Evolutionary conservation across 768 basidiomycete species (phyloP).

Genomic region (Lyophyllum semitale): DNA sequence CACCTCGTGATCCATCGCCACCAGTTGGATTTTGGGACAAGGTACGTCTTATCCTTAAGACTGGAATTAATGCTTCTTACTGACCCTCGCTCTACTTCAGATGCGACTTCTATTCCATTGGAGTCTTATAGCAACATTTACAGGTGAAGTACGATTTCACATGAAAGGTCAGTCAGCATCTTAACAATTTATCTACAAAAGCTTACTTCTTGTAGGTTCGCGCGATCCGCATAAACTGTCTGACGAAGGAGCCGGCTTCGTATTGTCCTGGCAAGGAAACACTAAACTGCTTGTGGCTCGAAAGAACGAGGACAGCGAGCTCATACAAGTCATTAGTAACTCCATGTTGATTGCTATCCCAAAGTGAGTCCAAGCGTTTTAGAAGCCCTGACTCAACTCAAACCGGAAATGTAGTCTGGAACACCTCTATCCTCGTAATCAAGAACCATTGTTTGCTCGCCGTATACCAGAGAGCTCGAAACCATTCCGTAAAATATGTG

Average conservation of each 20-base stretch:
- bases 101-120: conserved; percentile 84
- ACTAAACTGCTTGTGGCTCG: conserved; percentile 71
- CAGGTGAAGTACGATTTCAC: conserved; percentile 72
- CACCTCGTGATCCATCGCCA: conserved; percentile 80
- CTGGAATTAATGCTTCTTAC: neutral
- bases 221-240: conserved; percentile 76
- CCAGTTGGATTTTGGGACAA: conserved; percentile 96
- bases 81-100: conserved; percentile 32
- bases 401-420: conserved; percentile 17
- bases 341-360: conserved; percentile 84
- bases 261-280: conserved; percentile 79
- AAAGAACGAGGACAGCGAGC: conserved; percentile 70
- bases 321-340: conserved; percentile 82
- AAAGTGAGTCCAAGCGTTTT: conserved; percentile 52
- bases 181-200: neutral
- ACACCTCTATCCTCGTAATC: conserved; percentile 20
- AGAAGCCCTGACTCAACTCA: neutral
- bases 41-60: conserved; percentile 35
- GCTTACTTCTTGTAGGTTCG: conserved; percentile 51
- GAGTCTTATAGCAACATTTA: conserved; percentile 68
- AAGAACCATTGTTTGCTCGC: conserved; percentile 14
- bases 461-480: conserved; percentile 21
- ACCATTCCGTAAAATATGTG: conserved; percentile 71
- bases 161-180: conserved; percentile 68
- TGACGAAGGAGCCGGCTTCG: conserved; percentile 83